A percentile compares a stretch with the other conserved stretches of the same genome.
These are phyloP conservation scores for Ceratocystis cacaofunesta DNA, from an alignment of 2,329 filamentous ascomycete genomes.

Conservation along the genomic window DNA sequence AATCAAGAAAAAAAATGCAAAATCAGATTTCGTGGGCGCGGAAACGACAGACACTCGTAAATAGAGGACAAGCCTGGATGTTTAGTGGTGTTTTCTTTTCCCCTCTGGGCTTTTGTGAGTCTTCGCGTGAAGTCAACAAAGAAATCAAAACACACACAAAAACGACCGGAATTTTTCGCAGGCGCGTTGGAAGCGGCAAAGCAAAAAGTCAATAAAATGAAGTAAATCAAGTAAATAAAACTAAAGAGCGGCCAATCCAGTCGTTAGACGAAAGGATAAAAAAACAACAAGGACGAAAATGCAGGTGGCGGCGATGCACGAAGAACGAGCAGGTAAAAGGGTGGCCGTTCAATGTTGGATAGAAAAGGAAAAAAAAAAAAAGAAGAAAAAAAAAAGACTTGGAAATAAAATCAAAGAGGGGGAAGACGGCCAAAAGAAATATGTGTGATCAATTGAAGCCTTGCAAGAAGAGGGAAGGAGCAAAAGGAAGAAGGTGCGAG, in stretches of 20 bases:
- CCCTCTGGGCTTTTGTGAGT: background rate
- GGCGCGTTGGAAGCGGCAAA: conserved; percentile 1
- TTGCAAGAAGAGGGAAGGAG: background rate
- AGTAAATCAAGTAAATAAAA: background rate
- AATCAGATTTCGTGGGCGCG: background rate
- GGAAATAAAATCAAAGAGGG: background rate
- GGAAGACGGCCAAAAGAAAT: background rate
- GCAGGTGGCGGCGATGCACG: conserved; percentile 9
- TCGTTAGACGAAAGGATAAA: conserved; percentile 7
- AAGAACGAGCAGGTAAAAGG: background rate
- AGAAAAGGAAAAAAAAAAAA: background rate
- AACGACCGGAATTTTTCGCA: background rate
- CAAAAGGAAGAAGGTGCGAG: conserved; percentile 2
- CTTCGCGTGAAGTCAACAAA: background rate
- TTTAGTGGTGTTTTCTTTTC: too few relatives aligned
- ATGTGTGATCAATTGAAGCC: background rate
- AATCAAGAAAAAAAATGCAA: background rate
- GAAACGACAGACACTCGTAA: background rate
- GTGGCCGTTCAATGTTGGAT: background rate
- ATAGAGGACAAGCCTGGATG: background rate
- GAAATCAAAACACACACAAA: background rate
- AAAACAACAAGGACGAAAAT: conserved; percentile 1
- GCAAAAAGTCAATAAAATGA: background rate
- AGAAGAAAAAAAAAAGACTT: background rate
- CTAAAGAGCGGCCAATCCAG: conserved; percentile 4